Conservation (phyloP, 176 grass and related monocot species). For the Ensete ventricosum region DNA sequence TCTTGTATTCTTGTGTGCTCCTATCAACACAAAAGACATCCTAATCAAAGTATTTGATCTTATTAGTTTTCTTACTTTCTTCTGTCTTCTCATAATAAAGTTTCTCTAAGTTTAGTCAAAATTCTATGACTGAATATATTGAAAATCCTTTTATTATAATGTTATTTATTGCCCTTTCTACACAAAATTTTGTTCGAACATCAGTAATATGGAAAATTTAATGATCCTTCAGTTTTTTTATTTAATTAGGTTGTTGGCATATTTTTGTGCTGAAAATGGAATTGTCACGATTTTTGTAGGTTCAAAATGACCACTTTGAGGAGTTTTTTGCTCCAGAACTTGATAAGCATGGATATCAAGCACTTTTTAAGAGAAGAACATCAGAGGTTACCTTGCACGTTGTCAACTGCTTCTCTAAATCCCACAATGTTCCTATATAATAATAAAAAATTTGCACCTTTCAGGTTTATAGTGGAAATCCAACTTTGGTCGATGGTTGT, state of each 20-base stretch:
- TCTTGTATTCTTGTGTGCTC: not conserved
- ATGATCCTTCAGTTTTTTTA: not conserved
- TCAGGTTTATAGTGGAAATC: slow-evolving; percentile 71
- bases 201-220: not conserved
- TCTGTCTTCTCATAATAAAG: no score
- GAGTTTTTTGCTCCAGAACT: slow-evolving; percentile 96
- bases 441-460: not conserved
- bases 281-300: slow-evolving; percentile 31
- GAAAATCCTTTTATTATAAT: not conserved
- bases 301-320: slow-evolving; percentile 85
- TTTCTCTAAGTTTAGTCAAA: no score
- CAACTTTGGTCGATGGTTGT: slow-evolving; percentile 67
- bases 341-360: slow-evolving; percentile 99
- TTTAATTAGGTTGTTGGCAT: not conserved
- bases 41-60: no score
- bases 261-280: not conserved
- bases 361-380: slow-evolving; percentile 96
- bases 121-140: no score
- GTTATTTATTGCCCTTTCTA: not conserved
- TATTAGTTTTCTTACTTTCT: no score
- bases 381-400: slow-evolving; percentile 48
- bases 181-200: not conserved
- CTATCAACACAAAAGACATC: no score
- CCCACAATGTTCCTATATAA: not conserved
- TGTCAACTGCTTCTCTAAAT: not conserved